These are phyloP conservation scores for Pseudogymnoascus sp. DNA, from an alignment of 2,329 filamentous ascomycete species.

Conservation along the genomic window DNA sequence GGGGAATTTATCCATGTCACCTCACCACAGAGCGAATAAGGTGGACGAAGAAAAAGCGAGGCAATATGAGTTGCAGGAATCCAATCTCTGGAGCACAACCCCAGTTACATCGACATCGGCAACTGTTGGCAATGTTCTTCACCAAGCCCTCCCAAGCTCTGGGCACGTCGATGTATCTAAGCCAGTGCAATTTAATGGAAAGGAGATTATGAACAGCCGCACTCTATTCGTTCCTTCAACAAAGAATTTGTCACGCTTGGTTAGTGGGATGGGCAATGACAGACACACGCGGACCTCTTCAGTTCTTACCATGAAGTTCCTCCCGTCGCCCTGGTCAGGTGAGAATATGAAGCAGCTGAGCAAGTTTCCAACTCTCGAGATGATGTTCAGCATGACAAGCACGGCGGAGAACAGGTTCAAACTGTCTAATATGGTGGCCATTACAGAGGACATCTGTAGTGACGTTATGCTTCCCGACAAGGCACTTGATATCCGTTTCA, in stretches of 20 bases:
- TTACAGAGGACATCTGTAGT: slow-evolving; percentile 17
- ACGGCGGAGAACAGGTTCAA: slow-evolving; percentile 12
- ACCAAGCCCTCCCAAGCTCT: not conserved
- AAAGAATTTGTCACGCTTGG: slow-evolving; percentile 6
- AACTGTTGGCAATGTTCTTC: slow-evolving; percentile 4
- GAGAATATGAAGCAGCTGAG: slow-evolving; percentile 15
- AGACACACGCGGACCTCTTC: not conserved
- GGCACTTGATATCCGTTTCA: slow-evolving; percentile 26
- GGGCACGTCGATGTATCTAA: not conserved
- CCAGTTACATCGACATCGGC: not conserved
- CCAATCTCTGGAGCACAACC: not conserved
- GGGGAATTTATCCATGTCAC: not conserved
- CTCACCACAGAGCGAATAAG: not conserved
- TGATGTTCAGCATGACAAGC: slow-evolving; percentile 20
- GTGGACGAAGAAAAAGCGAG: not conserved
- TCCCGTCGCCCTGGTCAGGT: slow-evolving; percentile 10
- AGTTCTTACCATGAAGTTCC: slow-evolving; percentile 10
- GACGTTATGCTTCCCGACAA: slow-evolving; percentile 29
- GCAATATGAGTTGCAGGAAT: not conserved
- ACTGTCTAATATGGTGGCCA: slow-evolving; percentile 20
- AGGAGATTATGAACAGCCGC: not conserved
- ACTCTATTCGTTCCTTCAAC: slow-evolving; percentile 3
- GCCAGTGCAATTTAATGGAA: not conserved
- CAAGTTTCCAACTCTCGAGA: slow-evolving; percentile 27
- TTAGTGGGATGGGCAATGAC: not conserved